phyloP scores from a whole-genome alignment of 305 asterid species.

The Euphrasia arctica region DNA sequence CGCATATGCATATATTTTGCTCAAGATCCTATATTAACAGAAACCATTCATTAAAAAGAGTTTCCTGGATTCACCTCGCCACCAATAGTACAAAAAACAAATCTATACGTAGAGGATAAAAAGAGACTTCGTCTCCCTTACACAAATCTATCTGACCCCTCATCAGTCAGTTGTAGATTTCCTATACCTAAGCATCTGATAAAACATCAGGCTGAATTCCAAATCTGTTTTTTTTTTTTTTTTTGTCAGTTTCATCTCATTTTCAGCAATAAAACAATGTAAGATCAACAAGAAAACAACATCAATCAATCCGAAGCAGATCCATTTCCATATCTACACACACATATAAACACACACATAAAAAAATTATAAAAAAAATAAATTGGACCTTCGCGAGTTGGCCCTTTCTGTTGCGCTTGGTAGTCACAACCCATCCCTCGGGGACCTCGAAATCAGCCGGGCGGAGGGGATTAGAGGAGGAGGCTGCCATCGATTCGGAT shows the following conservation, averaged over 20 bases:
- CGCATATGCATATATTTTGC: background rate
- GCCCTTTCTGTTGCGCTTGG: background rate
- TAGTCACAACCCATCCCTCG: background rate
- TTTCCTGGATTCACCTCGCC: background rate
- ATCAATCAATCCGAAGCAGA: constrained; percentile 1
- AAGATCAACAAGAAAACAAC: too few species aligned
- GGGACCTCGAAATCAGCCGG: background rate
- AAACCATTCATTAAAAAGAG: background rate
- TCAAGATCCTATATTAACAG: background rate
- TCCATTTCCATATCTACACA: background rate
- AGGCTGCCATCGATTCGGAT: too few species aligned
- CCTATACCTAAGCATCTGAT: background rate
- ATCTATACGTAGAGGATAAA: background rate
- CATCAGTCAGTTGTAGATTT: background rate
- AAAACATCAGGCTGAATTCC: too few species aligned
- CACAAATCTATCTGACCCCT: background rate
- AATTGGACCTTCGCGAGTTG: background rate
- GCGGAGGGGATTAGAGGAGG: too few species aligned
- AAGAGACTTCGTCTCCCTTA: constrained; percentile 1
- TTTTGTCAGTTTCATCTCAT: too few species aligned
- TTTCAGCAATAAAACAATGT: too few species aligned
- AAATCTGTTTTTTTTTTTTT: too few species aligned
- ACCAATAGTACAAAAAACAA: background rate
- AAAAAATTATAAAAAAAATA: background rate
- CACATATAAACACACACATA: background rate